A percentile compares a stretch with the other conserved stretches of the same genome.
These are phyloP conservation scores for Chloropicon primus DNA, from an alignment of 139 green algal species.

Conservation along the genomic window DNA sequence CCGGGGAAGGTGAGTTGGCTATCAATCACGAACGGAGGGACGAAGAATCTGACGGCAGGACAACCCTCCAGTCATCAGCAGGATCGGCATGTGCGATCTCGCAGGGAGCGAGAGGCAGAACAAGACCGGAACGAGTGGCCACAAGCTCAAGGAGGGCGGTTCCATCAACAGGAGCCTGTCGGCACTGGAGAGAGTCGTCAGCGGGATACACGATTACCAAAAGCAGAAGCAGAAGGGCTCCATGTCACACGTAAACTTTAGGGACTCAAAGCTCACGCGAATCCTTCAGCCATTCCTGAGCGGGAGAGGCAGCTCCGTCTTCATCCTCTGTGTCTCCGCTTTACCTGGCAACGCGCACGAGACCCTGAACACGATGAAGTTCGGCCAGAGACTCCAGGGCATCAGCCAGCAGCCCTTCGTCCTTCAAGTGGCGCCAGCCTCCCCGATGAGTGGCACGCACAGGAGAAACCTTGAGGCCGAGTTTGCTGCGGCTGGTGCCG, in stretches of 20 bases:
- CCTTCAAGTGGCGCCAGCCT: too few species aligned
- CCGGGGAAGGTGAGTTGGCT: not conserved
- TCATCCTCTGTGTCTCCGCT: constrained; percentile 75
- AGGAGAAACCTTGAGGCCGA: too few species aligned
- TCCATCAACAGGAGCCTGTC: constrained; percentile 70
- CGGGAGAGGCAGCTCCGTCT: constrained; percentile 39
- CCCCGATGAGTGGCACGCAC: too few species aligned
- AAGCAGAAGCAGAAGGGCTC: constrained; percentile 8
- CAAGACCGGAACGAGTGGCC: constrained; percentile 59
- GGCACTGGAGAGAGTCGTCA: constrained; percentile 60
- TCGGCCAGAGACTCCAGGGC: constrained; percentile 17
- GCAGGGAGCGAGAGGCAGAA: constrained; percentile 74
- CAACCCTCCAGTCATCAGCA: constrained; percentile 21
- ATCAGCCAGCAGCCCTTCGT: not conserved
- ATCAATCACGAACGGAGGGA: constrained; percentile 15
- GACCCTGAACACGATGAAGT: constrained; percentile 59
- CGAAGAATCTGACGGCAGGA: constrained; percentile 47
- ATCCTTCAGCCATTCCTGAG: constrained; percentile 80
- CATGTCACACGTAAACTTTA: constrained; percentile 69
- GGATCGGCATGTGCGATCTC: constrained; percentile 89
- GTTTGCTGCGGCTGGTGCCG: too few species aligned
- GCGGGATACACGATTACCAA: constrained; percentile 14
- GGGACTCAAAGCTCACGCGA: constrained; percentile 99
- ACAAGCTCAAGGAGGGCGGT: constrained; percentile 63
- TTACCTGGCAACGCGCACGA: constrained; percentile 40